Evolutionary conservation across 1,284 basidiomycete genomes (phyloP).

Genomic region (Rhodotorula glutinis): DNA sequence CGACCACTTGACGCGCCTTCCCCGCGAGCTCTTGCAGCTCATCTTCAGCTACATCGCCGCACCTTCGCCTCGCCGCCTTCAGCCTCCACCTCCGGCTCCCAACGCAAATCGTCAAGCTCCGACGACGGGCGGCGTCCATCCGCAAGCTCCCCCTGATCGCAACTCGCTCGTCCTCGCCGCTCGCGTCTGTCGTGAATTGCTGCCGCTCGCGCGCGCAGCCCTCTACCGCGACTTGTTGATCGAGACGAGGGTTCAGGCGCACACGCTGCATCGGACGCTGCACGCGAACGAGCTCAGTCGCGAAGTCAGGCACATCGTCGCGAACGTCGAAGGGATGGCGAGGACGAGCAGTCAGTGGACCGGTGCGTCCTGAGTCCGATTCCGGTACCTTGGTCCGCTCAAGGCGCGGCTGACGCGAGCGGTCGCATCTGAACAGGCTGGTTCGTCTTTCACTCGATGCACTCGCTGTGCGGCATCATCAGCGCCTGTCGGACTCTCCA

Average conservation of each 20-base stretch:
- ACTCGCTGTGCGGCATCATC: constrained; percentile 40
- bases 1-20: constrained; percentile 29
- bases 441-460: constrained; percentile 41
- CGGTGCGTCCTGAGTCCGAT: constrained; percentile 23
- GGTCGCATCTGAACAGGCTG: constrained; percentile 16
- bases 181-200: constrained; percentile 14
- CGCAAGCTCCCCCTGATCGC: constrained; percentile 14
- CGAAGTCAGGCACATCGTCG: constrained; percentile 21
- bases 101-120: too few species aligned
- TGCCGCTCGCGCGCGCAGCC: constrained; percentile 22
- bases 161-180: constrained; percentile 14
- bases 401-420: neutral
- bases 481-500: constrained; percentile 33
- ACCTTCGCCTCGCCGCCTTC: neutral
- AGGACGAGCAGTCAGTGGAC: constrained; percentile 36
- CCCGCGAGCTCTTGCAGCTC: constrained; percentile 29
- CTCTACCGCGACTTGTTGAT: constrained; percentile 31
- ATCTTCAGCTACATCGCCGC: constrained; percentile 25
- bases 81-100: neutral
- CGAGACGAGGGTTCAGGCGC: constrained; percentile 34
- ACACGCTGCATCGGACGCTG: constrained; percentile 34
- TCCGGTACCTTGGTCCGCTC: neutral
- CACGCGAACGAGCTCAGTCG: constrained; percentile 23
- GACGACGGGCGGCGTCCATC: too few species aligned
- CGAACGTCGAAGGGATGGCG: constrained; percentile 31